These are phyloP conservation scores for Phialophora chinensis DNA, from an alignment of 2,329 filamentous ascomycete species.

Conservation along the genomic window DNA sequence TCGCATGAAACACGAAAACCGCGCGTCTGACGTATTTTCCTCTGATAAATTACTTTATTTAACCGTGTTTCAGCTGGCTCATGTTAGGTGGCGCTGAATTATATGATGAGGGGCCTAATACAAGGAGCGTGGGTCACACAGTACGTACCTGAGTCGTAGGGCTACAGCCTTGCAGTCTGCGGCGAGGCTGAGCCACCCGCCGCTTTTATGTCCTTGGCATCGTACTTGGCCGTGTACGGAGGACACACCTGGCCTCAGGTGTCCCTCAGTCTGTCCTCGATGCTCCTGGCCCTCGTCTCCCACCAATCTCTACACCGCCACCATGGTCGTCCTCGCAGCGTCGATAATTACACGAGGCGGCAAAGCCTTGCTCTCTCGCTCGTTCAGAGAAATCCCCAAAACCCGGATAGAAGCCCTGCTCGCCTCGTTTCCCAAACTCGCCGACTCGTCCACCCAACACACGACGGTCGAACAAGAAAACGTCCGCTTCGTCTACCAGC, in stretches of 20 bases:
- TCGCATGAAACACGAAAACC: too few relatives aligned
- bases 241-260: constrained; percentile 1
- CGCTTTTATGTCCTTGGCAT: neutral
- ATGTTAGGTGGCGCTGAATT: too few relatives aligned
- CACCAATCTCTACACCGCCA: constrained; percentile 21
- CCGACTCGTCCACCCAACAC: constrained; percentile 94
- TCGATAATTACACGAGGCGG: constrained; percentile 98
- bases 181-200: neutral
- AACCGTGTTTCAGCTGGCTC: too few relatives aligned
- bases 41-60: too few relatives aligned
- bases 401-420: constrained; percentile 96
- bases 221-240: neutral
- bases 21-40: too few relatives aligned
- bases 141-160: too few relatives aligned
- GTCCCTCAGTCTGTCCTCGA: neutral
- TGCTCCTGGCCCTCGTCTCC: neutral
- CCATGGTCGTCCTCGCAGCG: constrained; percentile 89
- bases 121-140: too few relatives aligned
- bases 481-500: constrained; percentile 99
- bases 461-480: constrained; percentile 99
- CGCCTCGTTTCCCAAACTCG: constrained; percentile 96
- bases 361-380: constrained; percentile 96
- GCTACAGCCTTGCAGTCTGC: neutral
- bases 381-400: constrained; percentile 97
- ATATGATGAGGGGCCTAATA: too few relatives aligned